Evolutionary conservation across 148 eudicot genomes (phyloP).

Genomic region (Vaccinium vitisidaea): DNA sequence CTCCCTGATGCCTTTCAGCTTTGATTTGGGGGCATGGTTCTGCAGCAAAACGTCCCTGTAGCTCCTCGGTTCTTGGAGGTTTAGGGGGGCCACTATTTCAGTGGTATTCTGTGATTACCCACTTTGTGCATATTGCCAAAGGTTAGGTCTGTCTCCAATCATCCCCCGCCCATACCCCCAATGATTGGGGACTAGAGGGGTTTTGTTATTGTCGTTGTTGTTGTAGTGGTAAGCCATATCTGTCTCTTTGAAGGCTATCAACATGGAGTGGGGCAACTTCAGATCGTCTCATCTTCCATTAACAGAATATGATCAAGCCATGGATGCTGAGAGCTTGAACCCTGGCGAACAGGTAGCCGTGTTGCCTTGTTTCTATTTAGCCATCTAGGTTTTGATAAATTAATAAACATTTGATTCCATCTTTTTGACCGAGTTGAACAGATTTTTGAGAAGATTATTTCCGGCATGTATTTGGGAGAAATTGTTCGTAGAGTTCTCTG

Average conservation of each 20-base stretch:
- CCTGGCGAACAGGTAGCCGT: constrained; percentile 80
- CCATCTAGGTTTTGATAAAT: not conserved
- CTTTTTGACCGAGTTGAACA: constrained; percentile 24
- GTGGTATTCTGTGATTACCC: no score
- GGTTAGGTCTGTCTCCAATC: no score
- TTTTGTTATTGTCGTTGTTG: no score
- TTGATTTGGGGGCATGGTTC: no score
- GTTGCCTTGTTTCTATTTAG: not conserved
- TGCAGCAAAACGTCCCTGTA: no score
- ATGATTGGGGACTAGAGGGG: no score
- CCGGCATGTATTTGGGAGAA: constrained; percentile 98
- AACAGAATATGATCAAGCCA: constrained; percentile 63
- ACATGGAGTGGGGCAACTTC: constrained; percentile 97
- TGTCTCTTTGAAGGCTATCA: constrained; percentile 58
- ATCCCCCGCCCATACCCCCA: no score
- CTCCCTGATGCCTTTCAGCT: no score
- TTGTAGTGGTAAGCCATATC: not conserved
- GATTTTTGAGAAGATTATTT: constrained; percentile 91
- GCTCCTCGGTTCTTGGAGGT: no score
- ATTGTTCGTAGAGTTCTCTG: constrained; percentile 74
- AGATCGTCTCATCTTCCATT: constrained; percentile 76
- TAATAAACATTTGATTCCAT: constrained; percentile 7
- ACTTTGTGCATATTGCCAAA: no score
- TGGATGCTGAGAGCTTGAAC: constrained; percentile 81
- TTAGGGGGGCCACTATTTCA: no score